These are phyloP conservation scores for Aegilops bicornis DNA, from an alignment of 176 grass and related monocot genomes.

Conservation along the genomic window DNA sequence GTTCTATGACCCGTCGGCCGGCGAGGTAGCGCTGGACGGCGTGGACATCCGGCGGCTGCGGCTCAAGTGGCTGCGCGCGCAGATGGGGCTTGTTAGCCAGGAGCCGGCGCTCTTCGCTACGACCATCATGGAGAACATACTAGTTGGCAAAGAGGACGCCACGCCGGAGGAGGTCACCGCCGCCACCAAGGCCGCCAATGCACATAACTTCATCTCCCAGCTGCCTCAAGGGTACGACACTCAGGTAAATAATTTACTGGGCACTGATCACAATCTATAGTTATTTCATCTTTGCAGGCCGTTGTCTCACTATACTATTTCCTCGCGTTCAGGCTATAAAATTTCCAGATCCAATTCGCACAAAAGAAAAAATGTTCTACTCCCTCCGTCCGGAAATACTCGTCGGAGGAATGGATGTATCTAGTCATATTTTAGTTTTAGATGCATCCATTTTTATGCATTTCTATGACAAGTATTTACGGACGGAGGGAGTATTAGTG, in stretches of 20 bases:
- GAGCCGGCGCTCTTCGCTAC: conserved; percentile 85
- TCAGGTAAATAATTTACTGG: conserved; percentile 33
- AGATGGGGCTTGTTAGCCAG: conserved; percentile 98
- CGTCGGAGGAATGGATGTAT: too few relatives aligned
- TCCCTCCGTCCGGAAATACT: too few relatives aligned
- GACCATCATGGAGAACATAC: conserved; percentile 76
- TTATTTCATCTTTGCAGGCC: too few relatives aligned
- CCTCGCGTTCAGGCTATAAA: too few relatives aligned
- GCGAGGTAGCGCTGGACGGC: conserved; percentile 64
- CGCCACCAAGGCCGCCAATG: conserved; percentile 61
- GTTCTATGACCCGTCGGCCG: conserved; percentile 77
- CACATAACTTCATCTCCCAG: conserved; percentile 92
- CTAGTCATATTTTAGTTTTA: too few relatives aligned
- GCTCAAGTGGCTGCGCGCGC: conserved; percentile 83
- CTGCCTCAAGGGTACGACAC: conserved; percentile 83
- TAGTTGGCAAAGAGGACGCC: conserved; percentile 82
- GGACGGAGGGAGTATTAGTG: too few relatives aligned
- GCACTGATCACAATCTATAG: too few relatives aligned
- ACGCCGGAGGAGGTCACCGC: conserved; percentile 56
- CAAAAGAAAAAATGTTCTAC: too few relatives aligned
- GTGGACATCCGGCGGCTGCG: conserved; percentile 61
- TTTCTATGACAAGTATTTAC: too few relatives aligned
- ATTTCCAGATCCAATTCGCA: too few relatives aligned
- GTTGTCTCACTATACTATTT: too few relatives aligned
- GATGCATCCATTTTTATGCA: too few relatives aligned